A percentile compares a stretch with the other conserved stretches of the same genome.
Conservation (phyloP, 805 yeast species). For the Alloascoidea hylecoeti region DNA sequence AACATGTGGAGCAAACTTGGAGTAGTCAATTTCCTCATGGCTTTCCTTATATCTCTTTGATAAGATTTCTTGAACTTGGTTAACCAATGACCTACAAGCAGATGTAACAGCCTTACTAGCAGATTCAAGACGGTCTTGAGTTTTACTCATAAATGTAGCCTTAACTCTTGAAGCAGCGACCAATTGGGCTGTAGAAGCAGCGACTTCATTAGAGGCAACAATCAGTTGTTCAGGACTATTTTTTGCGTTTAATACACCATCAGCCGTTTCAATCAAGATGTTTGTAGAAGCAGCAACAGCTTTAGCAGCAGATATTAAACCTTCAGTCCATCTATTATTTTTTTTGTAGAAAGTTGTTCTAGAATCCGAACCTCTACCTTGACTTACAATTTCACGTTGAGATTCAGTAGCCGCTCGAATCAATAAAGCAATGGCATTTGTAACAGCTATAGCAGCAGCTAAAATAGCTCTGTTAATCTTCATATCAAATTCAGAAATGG, state of each 20-base stretch:
- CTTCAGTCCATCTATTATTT: constrained; percentile 89
- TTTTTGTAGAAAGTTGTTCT: constrained; percentile 71
- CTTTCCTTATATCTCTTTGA: constrained; percentile 22
- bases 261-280: constrained; percentile 73
- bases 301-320: constrained; percentile 78
- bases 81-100: constrained; percentile 66
- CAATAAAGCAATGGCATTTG: constrained; percentile 60
- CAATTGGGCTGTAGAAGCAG: constrained; percentile 83
- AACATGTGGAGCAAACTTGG: constrained; percentile 59
- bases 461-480: constrained; percentile 68
- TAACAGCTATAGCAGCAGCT: constrained; percentile 66
- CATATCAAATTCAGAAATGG: constrained; percentile 38
- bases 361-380: constrained; percentile 51
- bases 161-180: constrained; percentile 87
- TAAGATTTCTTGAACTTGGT: constrained; percentile 50
- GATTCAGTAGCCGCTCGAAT: constrained; percentile 68
- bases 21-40: constrained; percentile 41
- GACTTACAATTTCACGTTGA: constrained; percentile 67
- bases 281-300: constrained; percentile 78
- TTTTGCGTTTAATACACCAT: constrained; percentile 54
- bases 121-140: constrained; percentile 59
- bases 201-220: constrained; percentile 85
- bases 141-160: constrained; percentile 59
- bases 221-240: constrained; percentile 71
- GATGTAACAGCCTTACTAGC: constrained; percentile 55